Evolutionary conservation across 441 rosid species (phyloP), one percentile per base, ranked within the genome.

Genomic region (Adansonia madagascariensis): DNA sequence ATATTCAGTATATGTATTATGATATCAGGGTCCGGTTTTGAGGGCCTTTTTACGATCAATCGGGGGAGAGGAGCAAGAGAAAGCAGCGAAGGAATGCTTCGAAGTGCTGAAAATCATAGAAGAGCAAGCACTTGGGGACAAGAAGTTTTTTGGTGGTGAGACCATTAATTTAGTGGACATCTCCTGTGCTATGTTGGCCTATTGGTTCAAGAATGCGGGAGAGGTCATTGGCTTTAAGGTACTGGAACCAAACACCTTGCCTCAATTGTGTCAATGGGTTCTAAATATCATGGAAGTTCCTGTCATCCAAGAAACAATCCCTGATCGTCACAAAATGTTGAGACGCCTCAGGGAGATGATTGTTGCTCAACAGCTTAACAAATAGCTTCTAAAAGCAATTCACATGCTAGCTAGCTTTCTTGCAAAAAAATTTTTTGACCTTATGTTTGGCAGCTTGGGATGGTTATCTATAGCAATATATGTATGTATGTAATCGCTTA

Each of bases 131-230:
- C 57, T 68, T 12, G 57, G 73, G 57, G 73, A 68, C 57, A 68
- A 68, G 73, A 47, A 68, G 57, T 68, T 68, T 49, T 68, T 68
- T 14, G 73, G 73, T 22, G 73, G 73, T 14, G 56, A 68, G 2
- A 14, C 60, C 60, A 50, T 50, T 50, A 53, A 53, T 27, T 52
- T 71, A 35, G 62, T 71, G 15, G 62, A 71, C 12, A 35, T 71
- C 53, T 8, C 44, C 15, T 71, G 15, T 39, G 62, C 62, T 5
- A 0, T 31, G 43, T 3, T 71, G 20, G 27, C 47, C 47, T 53
- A 50, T n/a, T 50, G 27, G 74, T 9, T 53, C 27, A 31, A 52
- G 20, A 15, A 22, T 8, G 3, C 4, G 14, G 62, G 52, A 15
- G 74, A 53, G 12, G 74, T 47, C 12, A 12, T 49, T 14, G 57